Base-by-base conservation (phyloP, 306 rosid species). In the Pyrus pyrifolia region DNA sequence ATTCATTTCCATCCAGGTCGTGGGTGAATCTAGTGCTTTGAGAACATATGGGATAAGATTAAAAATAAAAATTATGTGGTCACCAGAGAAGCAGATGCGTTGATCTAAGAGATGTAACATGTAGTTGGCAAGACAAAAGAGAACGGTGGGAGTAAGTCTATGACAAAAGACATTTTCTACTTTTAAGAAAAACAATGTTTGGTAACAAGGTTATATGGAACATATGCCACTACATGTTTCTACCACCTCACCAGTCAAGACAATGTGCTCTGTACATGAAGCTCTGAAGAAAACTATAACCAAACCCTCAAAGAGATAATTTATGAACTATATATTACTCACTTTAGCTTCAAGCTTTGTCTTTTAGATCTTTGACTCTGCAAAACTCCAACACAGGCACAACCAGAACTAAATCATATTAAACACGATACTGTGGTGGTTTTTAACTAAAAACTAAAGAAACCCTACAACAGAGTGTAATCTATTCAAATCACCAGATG, bases 291-390 rank as follows among this genome's bases (percentile, higher is more conserved):
- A 69, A 70, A 10, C 27, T 44, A 63, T 58, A 27, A 69, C 35
- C n/a, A 70, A 67, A 22, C 7, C n/a, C 62, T 52, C 31, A 67
- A 14, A 59, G 51, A 72, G 40, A 38, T 13, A 14, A 49, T 44
- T 67, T 60, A 44, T 22, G 75, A 71, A 72, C 61, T 55, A 68
- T 69, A 68, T 33, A 66, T 73, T 70, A 86, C 96, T 87, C 83
- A 94, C 97, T 85, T 88, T 77, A 77, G 78, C 79, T 79, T 86
- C 76, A 62, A 58, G 65, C 8, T 81, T 59, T 76, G 77, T 53
- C 52, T 80, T 67, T 80, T 86, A 42, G 79, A 76, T 65, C 81
- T 73, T 86, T 86, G 79, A 60, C 75, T 86, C 97, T 94, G 97
- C 84, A 87, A 75, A 81, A 35, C 67, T 55, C 69, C 82, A 78